phyloP scores from a whole-genome alignment of 2,329 filamentous ascomycete species.

The Blumeria graminis region DNA sequence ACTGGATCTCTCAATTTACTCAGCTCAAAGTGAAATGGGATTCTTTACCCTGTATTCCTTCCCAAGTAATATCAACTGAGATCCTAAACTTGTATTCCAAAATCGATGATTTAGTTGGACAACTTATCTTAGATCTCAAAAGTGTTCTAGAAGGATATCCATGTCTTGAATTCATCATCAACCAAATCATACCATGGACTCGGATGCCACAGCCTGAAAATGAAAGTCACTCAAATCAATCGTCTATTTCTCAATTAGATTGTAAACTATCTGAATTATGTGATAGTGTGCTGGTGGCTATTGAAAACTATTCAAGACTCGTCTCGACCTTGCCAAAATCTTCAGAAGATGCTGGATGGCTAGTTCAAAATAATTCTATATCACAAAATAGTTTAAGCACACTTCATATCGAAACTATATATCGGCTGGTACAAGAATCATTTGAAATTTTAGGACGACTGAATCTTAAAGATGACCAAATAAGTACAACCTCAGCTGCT shows the following conservation, averaged over 20 bases:
- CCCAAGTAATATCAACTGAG: slow-evolving; percentile 22
- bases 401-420: slow-evolving; percentile 10
- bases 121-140: slow-evolving; percentile 16
- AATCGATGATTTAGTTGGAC: slow-evolving; percentile 5
- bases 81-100: slow-evolving; percentile 9
- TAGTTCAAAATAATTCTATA: slow-evolving; percentile 20
- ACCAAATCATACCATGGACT: slow-evolving; percentile 44
- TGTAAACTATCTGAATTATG: slow-evolving; percentile 36
- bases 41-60: slow-evolving; percentile 24
- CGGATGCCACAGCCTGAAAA: slow-evolving; percentile 9
- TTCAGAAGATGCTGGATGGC: slow-evolving; percentile 36
- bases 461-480: slow-evolving; percentile 18
- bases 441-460: slow-evolving; percentile 22
- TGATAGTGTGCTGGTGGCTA: slow-evolving; percentile 53
- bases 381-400: slow-evolving; percentile 11
- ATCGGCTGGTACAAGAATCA: slow-evolving; percentile 18
- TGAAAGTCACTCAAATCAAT: slow-evolving; percentile 1
- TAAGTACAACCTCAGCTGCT: slow-evolving; percentile 25
- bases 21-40: slow-evolving; percentile 20
- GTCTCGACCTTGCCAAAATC: slow-evolving; percentile 30
- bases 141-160: slow-evolving; percentile 24
- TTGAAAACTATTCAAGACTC: slow-evolving; percentile 44
- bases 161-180: slow-evolving; percentile 37
- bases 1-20: slow-evolving; percentile 25
- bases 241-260: slow-evolving; percentile 23